Base-by-base conservation (phyloP, 176 grass and related monocot species). In the Oryza officinalis region DNA sequence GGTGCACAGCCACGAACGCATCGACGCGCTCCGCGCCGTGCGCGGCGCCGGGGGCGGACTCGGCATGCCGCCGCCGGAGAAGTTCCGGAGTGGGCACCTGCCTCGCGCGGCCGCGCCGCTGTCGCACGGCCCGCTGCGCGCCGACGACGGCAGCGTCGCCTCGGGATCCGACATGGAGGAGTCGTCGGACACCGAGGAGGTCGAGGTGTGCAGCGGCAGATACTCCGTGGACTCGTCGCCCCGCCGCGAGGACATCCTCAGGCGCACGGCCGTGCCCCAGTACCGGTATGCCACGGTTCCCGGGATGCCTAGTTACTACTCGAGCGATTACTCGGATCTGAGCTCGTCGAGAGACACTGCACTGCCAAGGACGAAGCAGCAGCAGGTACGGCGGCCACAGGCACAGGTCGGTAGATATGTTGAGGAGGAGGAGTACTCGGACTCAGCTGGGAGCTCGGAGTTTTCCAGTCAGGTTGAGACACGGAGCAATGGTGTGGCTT, bases 161-260 rank as follows among this genome's bases (percentile, higher is more conserved):
- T 86, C 89, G 2, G 93, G 89, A 65, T 99, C 93, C 44, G 93
- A 99, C 73, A 96, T 96, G 97, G 93, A 92, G 61, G 93, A 99
- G 83, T 96, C 88, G 11, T 99, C 89, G 3, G 97, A 94, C 81
- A 80, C 84, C 15, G 97, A 94, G 15, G 96, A 93, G 76, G 79
- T 77, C 2, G 96, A 96, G 59, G 84, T 80, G 47, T 88, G 89
- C 83, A 89, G 86, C 54, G 89, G 91, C 31, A 91, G 91, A 30
- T 90, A 90, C 71, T 98, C 91, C 2, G 89, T 87, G 12, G 91
- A 96, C 70, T 99, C 97, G 23, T 99, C 97, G 8, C 91, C 91
- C 8, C 76, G 52, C 44, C 79, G 74, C 20, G 83, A 90, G 26
- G 77, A 80, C 59, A 47, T 41, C n/a, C 30, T 69, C 0, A 45